These are phyloP conservation scores for Berberis vulgaris DNA, from an alignment of 164 flowering plant species.

Conservation along the genomic window DNA sequence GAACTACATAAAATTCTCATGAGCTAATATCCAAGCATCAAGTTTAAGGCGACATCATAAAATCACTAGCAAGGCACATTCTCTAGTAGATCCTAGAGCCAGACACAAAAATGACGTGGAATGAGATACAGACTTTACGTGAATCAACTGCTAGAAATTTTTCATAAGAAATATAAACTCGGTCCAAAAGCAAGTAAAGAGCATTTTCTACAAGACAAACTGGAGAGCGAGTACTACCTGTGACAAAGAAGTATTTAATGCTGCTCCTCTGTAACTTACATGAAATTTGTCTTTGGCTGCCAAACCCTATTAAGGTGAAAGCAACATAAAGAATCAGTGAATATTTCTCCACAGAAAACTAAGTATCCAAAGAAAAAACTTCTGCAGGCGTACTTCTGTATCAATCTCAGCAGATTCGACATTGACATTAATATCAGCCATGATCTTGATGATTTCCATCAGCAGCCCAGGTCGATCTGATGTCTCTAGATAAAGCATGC, in stretches of 20 bases:
- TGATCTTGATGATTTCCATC: constrained; percentile 63
- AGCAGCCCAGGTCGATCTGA: constrained; percentile 97
- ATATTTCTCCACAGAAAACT: neutral
- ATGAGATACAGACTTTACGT: no score
- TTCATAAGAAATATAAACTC: no score
- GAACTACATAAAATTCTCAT: no score
- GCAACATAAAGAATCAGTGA: neutral
- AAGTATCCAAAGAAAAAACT: neutral
- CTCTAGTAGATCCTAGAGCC: no score
- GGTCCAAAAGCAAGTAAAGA: no score
- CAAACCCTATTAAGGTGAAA: constrained; percentile 22
- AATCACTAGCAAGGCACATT: no score
- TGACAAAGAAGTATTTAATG: constrained; percentile 58
- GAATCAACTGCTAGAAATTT: no score
- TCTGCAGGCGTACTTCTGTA: constrained; percentile 56
- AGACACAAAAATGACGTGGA: no score
- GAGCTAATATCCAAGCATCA: no score
- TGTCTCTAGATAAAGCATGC: constrained; percentile 87
- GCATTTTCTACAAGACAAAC: no score
- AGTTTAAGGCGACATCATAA: no score
- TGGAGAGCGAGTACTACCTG: constrained; percentile 39
- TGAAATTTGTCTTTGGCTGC: constrained; percentile 80
- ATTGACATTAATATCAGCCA: constrained; percentile 68
- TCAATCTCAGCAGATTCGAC: constrained; percentile 97
- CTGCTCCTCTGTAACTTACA: constrained; percentile 83